These are phyloP conservation scores for Mucor velutinosus DNA, from an alignment of 371 early-diverging fungal genomes.

Conservation along the genomic window DNA sequence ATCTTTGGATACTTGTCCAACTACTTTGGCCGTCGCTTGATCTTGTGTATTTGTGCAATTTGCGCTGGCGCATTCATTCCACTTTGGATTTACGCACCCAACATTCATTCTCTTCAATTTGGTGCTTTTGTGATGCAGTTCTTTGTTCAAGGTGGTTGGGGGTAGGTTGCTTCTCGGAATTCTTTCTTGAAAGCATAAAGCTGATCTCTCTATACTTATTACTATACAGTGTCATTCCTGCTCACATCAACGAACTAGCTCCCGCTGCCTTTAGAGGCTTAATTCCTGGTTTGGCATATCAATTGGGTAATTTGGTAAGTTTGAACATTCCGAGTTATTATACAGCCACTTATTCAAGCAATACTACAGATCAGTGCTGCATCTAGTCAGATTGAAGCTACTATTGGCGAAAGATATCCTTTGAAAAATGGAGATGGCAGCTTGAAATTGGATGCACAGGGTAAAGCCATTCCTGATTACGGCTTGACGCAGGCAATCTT, in stretches of 20 bases:
- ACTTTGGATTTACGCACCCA: constrained; percentile 62
- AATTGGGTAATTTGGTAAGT: constrained; percentile 66
- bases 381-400: constrained; percentile 69
- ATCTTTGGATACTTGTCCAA: constrained; percentile 66
- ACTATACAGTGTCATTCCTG: constrained; percentile 57
- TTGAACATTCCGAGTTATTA: neutral
- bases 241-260: constrained; percentile 69
- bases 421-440: constrained; percentile 38
- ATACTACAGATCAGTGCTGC: constrained; percentile 56
- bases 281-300: constrained; percentile 72
- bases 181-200: neutral
- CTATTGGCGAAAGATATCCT: constrained; percentile 57
- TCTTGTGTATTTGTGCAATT: constrained; percentile 49
- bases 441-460: constrained; percentile 33
- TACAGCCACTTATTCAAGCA: neutral
- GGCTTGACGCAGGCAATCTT: constrained; percentile 67
- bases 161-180: constrained; percentile 31
- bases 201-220: neutral
- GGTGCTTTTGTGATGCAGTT: constrained; percentile 69
- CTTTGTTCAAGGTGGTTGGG: constrained; percentile 70
- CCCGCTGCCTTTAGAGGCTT: constrained; percentile 67
- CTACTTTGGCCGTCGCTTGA: constrained; percentile 64
- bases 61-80: constrained; percentile 67
- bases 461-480: constrained; percentile 61
- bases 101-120: constrained; percentile 46